Conservation (phyloP, 495 filamentous ascomycete genomes). For the Articulospora tetracladia region DNA sequence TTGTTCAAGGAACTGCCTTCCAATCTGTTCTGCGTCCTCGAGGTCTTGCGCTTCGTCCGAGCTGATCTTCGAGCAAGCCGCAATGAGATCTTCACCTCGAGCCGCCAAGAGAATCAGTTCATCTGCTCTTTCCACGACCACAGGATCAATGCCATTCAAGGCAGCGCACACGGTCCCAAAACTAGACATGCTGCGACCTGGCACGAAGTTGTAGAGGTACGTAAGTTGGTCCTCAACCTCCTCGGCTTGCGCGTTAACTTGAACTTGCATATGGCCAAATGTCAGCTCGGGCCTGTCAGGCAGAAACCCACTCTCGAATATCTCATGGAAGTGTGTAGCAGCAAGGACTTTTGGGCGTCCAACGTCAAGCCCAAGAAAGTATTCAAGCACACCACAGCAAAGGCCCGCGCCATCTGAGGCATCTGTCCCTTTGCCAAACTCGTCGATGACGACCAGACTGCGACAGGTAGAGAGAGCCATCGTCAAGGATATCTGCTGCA, state of each 20-base stretch:
- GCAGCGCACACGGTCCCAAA: constrained; percentile 83
- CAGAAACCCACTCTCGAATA: constrained; percentile 75
- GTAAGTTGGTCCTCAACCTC: constrained; percentile 70
- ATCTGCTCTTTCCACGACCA: constrained; percentile 73
- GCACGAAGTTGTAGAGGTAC: constrained; percentile 73
- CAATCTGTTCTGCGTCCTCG: constrained; percentile 47
- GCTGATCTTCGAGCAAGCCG: constrained; percentile 60
- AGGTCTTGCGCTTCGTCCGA: constrained; percentile 50
- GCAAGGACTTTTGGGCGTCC: constrained; percentile 79
- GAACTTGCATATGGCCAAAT: constrained; percentile 89
- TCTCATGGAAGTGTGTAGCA: constrained; percentile 93
- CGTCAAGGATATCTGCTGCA: constrained; percentile 81
- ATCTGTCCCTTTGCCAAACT: constrained; percentile 95
- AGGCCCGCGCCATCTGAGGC: constrained; percentile 79
- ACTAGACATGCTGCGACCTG: constrained; percentile 73
- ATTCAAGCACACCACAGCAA: constrained; percentile 74
- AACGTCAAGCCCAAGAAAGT: constrained; percentile 58
- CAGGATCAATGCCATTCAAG: constrained; percentile 72
- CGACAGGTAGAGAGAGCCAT: constrained; percentile 72
- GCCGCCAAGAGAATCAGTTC: constrained; percentile 65
- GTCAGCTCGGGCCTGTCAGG: constrained; percentile 50
- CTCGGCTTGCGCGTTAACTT: constrained; percentile 56
- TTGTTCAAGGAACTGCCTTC: constrained; percentile 28
- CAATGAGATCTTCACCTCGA: constrained; percentile 70
- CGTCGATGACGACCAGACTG: constrained; percentile 83